Evolutionary conservation across 495 filamentous ascomycete genomes (phyloP), one percentile per base, ranked within the genome.

Genomic region (Annulohypoxylon nitens): DNA sequence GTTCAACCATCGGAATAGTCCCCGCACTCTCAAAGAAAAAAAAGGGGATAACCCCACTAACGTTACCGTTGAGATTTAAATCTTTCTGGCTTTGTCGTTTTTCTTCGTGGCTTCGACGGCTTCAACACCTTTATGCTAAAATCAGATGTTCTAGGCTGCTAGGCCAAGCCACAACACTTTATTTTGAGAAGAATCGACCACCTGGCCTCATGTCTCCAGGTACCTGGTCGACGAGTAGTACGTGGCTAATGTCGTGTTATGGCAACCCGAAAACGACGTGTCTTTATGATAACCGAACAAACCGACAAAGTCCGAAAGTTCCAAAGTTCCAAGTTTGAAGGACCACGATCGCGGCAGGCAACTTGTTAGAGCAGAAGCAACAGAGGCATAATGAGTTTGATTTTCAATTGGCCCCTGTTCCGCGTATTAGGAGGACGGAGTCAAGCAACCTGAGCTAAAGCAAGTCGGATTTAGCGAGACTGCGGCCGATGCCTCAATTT

Each of bases 21-120:
- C 72, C 72, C 72, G 72, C 72, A 75, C 16, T 67, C 59, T 45
- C 36, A 54, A 54, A 54, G 48, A 20, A 47, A 47, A 64, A 67
- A 75, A 70, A 51, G 67, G 72, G 61, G 55, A 26, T 9, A 3
- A 43, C 55, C 55, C 57, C 57, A 43, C 57, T 60, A 60, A 14
- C 54, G 14, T 60, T 3, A 4, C 57, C 66, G 64, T 67, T 67
- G 53, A 48, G 53, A 67, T 58, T 59, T 9, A 25, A 51, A 23
- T 16, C 36, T 43, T 43, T 43, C 39, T 43, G 39, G 39, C 26
- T 59, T 60, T 33, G 25, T 59, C 33, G 37, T 59, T 11, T 37
- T 36, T 12, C 51, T 48, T 67, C 30, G 48, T 57, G 33, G 30
- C 36, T 67, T 73, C 43, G 60, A 64, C 64, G 33, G 30, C 36